Conservation (phyloP, 2,329 filamentous ascomycete species). For the Epichloe uncinata region DNA sequence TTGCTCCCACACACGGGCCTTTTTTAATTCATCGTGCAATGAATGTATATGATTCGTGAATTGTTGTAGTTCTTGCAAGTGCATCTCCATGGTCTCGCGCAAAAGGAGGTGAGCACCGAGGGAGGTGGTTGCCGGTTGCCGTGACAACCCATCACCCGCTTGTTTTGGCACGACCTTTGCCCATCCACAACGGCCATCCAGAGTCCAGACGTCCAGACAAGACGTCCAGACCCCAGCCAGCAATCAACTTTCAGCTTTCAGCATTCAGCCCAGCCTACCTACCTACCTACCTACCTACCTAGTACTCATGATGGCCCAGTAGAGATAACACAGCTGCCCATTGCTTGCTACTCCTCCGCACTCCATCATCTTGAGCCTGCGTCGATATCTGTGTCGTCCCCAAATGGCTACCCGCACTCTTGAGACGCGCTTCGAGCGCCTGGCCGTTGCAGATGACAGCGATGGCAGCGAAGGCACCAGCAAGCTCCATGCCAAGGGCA, state of each 20-base stretch:
- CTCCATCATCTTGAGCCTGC: no score
- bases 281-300: no score
- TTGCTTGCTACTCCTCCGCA: neutral
- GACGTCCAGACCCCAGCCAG: neutral
- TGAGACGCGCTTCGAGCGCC: constrained; percentile 78
- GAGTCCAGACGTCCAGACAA: neutral
- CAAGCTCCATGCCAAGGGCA: constrained; percentile 54
- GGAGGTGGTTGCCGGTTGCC: constrained; percentile 2
- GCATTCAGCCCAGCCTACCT: neutral
- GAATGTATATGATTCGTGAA: no score
- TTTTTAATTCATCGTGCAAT: neutral
- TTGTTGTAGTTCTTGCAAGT: no score
- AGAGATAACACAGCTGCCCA: neutral
- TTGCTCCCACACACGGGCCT: neutral
- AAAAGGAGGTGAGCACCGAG: no score
- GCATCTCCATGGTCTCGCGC: no score
- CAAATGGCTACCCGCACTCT: constrained; percentile 62
- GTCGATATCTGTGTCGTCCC: no score
- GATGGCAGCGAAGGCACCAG: constrained; percentile 37
- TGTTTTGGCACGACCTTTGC: neutral
- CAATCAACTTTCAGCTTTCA: neutral
- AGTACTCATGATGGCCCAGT: neutral
- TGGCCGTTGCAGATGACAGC: constrained; percentile 84
- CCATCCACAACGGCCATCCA: constrained; percentile 1
- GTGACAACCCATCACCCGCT: neutral